Evolutionary conservation across 2,329 filamentous ascomycete species (phyloP), one percentile per base, ranked within the genome.

Genomic region (Pseudocercospora fijiensis): DNA sequence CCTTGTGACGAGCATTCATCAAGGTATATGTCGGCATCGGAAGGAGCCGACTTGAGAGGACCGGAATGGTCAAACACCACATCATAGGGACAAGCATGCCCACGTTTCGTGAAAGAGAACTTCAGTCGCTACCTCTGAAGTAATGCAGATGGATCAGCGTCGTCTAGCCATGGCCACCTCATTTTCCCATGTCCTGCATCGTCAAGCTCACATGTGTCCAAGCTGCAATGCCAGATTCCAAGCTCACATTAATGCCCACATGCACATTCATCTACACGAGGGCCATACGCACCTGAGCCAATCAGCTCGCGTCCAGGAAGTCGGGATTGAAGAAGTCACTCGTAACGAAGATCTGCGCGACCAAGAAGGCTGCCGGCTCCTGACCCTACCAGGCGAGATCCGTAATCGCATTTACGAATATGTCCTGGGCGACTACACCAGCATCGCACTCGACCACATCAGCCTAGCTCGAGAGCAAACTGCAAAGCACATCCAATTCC

Each of bases 401-500:
- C 18, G 55, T 11, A 57, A 57, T 20, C 22, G 55, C 3, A 57
- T 57, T 10, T 57, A 57, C 55, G 55, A 57, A 20, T 57, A 57
- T 20, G 22, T 27, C 20, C 24, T 57, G 4, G 20, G 10, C 20
- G 30, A 41, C 28, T n/a, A 57, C 18, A 22, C 30, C 33, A 43
- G 16, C 13, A 16, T 41, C 16, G 55, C 55, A 20, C 27, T 41
- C 4, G 55, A 43, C 20, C 20, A 41, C 37, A 53, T 53, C 24
- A 27, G 22, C 22, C 11, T 30, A 4, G 9, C 26, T 28, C 20
- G 49, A 26, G 16, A 53, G 6, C 22, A 11, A n/a, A 18, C 28
- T 6, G 13, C 55, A 7, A 41, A 57, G n/a, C 55, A 57, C 20
- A 26, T 43, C 26, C 55, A 57, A 18, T 26, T 45, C n/a, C 30